Conservation (phyloP, 2,329 filamentous ascomycete genomes). For the Gnomoniopsis smithogilvyi region DNA sequence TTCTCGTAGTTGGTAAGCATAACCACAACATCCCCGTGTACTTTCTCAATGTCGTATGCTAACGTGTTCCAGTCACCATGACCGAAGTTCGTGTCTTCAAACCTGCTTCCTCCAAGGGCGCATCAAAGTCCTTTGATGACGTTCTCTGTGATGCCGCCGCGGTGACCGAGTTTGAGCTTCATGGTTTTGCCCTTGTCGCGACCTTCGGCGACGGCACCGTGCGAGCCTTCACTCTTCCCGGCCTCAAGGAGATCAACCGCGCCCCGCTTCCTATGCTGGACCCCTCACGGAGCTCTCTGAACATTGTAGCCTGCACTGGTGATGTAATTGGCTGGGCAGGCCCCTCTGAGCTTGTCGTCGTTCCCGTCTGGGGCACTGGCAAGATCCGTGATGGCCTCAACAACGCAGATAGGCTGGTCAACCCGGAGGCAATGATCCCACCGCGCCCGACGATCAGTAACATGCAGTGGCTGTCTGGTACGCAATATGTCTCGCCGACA, state of each 20-base stretch:
- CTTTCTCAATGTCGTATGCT: conserved; percentile 18
- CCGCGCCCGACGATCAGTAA: conserved; percentile 91
- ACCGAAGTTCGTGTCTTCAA: conserved; percentile 86
- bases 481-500: conserved; percentile 80
- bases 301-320: conserved; percentile 72
- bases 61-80: conserved; percentile 47
- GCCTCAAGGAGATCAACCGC: conserved; percentile 76
- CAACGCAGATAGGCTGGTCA: conserved; percentile 71
- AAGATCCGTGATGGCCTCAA: conserved; percentile 51
- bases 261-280: conserved; percentile 69
- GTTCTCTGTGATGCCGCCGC: conserved; percentile 76
- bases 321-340: conserved; percentile 86
- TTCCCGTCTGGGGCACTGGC: conserved; percentile 83
- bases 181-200: conserved; percentile 76
- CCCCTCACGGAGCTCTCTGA: conserved; percentile 64
- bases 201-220: conserved; percentile 80
- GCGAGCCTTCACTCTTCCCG: conserved; percentile 83
- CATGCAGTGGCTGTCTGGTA: conserved; percentile 94
- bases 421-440: conserved; percentile 70
- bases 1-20: conserved; percentile 67
- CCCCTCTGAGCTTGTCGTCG: conserved; percentile 76
- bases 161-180: conserved; percentile 70
- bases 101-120: conserved; percentile 82
- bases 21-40: too few relatives aligned
- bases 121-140: conserved; percentile 84